Conservation (phyloP, 2,329 filamentous ascomycete species). For the Claviceps sp. region DNA sequence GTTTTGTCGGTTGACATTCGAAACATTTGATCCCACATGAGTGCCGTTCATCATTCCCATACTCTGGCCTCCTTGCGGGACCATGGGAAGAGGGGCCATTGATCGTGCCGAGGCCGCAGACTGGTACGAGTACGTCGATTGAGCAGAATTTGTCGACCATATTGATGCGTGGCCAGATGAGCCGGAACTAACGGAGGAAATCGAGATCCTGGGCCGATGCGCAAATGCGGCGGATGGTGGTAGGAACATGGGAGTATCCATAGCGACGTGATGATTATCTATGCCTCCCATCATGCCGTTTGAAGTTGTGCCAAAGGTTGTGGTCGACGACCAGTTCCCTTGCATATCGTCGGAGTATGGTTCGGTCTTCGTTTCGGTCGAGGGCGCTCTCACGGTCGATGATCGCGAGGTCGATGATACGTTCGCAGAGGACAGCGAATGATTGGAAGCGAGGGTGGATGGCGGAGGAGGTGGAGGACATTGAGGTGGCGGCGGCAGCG, state of each 20-base stretch:
- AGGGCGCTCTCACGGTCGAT: conserved; percentile 10
- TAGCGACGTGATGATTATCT: conserved; percentile 1
- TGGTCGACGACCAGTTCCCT: conserved; percentile 10
- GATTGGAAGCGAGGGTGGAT: conserved; percentile 11
- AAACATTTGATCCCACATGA: conserved; percentile 16
- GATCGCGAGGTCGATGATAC: conserved; percentile 6
- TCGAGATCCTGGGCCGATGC: conserved; percentile 31
- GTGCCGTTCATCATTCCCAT: conserved; percentile 20
- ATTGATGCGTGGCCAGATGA: conserved; percentile 36
- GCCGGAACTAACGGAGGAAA: conserved; percentile 35
- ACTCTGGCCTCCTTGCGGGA: conserved; percentile 16
- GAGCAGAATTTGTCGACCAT: conserved; percentile 28
- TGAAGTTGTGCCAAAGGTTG: conserved; percentile 5
- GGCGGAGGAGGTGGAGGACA: conserved; percentile 18
- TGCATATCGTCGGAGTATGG: conserved; percentile 16
- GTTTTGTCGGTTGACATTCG: conserved; percentile 25
- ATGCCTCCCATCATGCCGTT: conserved; percentile 5
- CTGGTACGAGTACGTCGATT: conserved; percentile 28
- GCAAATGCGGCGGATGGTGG: conserved; percentile 23
- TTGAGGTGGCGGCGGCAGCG: conserved; percentile 9
- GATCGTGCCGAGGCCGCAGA: conserved; percentile 20
- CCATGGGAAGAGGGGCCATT: conserved; percentile 24
- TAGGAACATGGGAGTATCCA: conserved; percentile 19
- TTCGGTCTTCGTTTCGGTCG: conserved; percentile 18
- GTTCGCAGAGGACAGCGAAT: conserved; percentile 9